A percentile compares a stretch with the other conserved stretches of the same genome.
phyloP scores from a whole-genome alignment of 345 rosid genomes.

The Ricinus communis region DNA sequence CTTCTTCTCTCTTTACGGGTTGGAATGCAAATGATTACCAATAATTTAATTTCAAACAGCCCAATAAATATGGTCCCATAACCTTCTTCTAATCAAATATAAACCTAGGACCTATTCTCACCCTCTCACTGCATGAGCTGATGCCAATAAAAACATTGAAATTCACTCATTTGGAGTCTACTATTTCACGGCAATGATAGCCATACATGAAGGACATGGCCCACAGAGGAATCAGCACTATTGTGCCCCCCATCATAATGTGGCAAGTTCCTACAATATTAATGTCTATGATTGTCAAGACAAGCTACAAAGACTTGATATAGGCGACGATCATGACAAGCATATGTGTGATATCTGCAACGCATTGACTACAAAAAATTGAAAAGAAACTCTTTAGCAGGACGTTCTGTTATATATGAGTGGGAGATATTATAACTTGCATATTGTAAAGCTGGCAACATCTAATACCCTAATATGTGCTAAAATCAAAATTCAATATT shows the following conservation, averaged over 20 bases:
- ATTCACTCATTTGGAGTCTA: not conserved
- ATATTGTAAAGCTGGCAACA: too few relatives aligned
- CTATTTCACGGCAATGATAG: not conserved
- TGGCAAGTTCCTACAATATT: too few relatives aligned
- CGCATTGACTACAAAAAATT: not conserved
- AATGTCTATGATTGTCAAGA: not conserved
- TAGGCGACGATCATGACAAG: not conserved
- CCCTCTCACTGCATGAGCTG: too few relatives aligned
- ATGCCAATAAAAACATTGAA: not conserved
- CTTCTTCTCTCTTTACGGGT: not conserved
- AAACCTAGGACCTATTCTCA: too few relatives aligned
- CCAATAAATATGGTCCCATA: not conserved
- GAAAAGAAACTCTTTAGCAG: not conserved
- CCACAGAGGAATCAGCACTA: not conserved
- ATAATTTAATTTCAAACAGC: not conserved
- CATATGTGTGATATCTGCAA: not conserved
- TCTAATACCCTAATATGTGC: too few relatives aligned
- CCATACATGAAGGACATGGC: not conserved
- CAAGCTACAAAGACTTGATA: not conserved
- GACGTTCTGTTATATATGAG: slow-evolving; percentile 1
- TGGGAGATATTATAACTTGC: too few relatives aligned
- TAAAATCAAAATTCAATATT: not conserved
- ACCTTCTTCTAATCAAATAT: not conserved
- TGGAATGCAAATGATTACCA: not conserved
- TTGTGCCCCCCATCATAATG: not conserved